phyloP scores from a whole-genome alignment of 352 stramenopile species.

The Phytophthora sansomeana region DNA sequence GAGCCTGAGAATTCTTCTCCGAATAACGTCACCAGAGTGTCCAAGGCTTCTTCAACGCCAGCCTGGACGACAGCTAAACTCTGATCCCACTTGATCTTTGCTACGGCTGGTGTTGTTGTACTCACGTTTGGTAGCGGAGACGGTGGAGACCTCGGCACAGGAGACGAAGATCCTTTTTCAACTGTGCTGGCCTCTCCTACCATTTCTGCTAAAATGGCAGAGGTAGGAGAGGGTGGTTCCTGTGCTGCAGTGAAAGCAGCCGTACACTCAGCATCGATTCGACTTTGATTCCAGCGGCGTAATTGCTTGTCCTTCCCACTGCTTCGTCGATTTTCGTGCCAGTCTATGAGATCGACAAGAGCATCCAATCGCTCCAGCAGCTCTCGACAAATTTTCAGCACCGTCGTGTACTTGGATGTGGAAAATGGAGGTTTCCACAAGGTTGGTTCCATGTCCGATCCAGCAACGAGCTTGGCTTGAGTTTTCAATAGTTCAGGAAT shows the following conservation, averaged over 20 bases:
- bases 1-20: conserved; percentile 62
- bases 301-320: conserved; percentile 40
- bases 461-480: conserved; percentile 57
- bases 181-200: conserved; percentile 9
- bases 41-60: conserved; percentile 60
- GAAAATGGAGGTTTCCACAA: conserved; percentile 73
- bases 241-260: conserved; percentile 44
- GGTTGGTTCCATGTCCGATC: conserved; percentile 56
- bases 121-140: conserved; percentile 35
- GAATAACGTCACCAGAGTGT: conserved; percentile 71
- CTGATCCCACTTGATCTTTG: conserved; percentile 49
- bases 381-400: conserved; percentile 54
- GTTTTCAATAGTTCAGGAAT: conserved; percentile 53
- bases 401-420: conserved; percentile 57
- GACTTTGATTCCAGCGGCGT: conserved; percentile 37
- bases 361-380: conserved; percentile 65
- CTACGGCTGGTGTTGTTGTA: conserved; percentile 33
- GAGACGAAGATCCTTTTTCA: conserved; percentile 9
- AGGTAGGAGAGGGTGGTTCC: conserved; percentile 34
- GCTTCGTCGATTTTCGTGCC: conserved; percentile 55
- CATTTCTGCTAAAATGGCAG: conserved; percentile 23
- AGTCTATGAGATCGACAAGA: conserved; percentile 71
- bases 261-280: conserved; percentile 44
- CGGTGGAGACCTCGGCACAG: conserved; percentile 11
- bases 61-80: conserved; percentile 52